Conservation (phyloP, 352 stramenopile species). For the Pythium pyrilobum region DNA sequence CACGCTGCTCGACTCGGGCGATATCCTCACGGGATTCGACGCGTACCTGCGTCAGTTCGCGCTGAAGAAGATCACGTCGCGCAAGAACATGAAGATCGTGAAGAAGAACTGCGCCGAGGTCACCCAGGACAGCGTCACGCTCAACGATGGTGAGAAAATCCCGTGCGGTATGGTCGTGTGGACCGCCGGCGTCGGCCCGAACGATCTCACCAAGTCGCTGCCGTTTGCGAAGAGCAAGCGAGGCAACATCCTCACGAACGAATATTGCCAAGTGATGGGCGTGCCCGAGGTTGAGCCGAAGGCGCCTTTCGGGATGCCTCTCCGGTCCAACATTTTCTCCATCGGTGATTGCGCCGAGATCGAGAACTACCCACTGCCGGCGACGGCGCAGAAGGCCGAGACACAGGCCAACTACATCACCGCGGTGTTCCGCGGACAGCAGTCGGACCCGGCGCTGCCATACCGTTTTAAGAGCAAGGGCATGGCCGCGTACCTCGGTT, state of each 20-base stretch:
- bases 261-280: slow-evolving; percentile 75
- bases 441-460: slow-evolving; percentile 37
- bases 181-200: slow-evolving; percentile 72
- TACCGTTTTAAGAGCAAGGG: slow-evolving; percentile 83
- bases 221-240: slow-evolving; percentile 75
- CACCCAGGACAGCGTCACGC: slow-evolving; percentile 48
- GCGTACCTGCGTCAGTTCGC: slow-evolving; percentile 59
- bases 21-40: slow-evolving; percentile 76
- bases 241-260: slow-evolving; percentile 79
- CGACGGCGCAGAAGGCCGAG: slow-evolving; percentile 91
- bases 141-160: slow-evolving; percentile 56
- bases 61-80: slow-evolving; percentile 71
- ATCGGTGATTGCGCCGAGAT: slow-evolving; percentile 94
- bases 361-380: slow-evolving; percentile 81
- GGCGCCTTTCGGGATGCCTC: slow-evolving; percentile 56
- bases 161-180: slow-evolving; percentile 65
- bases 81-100: slow-evolving; percentile 74
- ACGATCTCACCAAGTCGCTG: slow-evolving; percentile 75
- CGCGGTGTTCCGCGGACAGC: slow-evolving; percentile 49
- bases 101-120: slow-evolving; percentile 79
- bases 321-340: slow-evolving; percentile 89
- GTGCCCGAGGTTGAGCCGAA: slow-evolving; percentile 47
- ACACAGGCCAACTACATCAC: slow-evolving; percentile 65
- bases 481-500: slow-evolving; percentile 94
- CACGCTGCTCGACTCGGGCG: slow-evolving; percentile 62